Evolutionary conservation across 2,329 filamentous ascomycete genomes (phyloP), one percentile per base, ranked within the genome.

Genomic region (Myrmaecium sp.): DNA sequence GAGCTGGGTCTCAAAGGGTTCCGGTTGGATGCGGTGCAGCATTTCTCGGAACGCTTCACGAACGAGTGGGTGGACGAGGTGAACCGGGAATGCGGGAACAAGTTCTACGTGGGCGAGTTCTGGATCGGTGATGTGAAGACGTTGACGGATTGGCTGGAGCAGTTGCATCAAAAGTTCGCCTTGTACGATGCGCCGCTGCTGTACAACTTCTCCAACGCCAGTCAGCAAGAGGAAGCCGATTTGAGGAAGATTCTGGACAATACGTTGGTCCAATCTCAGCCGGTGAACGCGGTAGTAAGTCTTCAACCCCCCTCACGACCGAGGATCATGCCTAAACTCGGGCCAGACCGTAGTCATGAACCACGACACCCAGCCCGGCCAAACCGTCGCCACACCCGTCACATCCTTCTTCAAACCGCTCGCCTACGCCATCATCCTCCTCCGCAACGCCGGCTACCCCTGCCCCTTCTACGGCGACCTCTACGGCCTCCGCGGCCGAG

Each of bases 401-500:
- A 62, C 69, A 29, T 57, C 60, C 14, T 73, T 66, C 52, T 77
- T 82, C 55, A 79, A 79, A 46, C 64, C 73, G 0, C 57, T 81
- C 10, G 77, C 74, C 8, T 80, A 82, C 46, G 56, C 73, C 1
- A 59, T 82, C 23, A 79, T 81, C 29, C 63, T 83, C 2, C 65
- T 82, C 14, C 64, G 71, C 8, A 49, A 59, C 26, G 55, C 66
- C 17, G 73, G 73, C 10, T 62, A 69, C 15, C 74, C 74, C 0
- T 78, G 69, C 37, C 54, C 78, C 18, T 81, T 81, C 44, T 80
- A 72, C 42, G 72, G 74, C 14, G 74, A 80, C 40, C 45, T 79
- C 1, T 77, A 74, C 45, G 73, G 74, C 13, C 69, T 71, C 25
- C 52, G 56, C 26, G 59, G 52, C n/a, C n/a, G n/a, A n/a, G n/a